phyloP scores from a whole-genome alignment of 805 yeast species.

The Candida suzukii region DNA sequence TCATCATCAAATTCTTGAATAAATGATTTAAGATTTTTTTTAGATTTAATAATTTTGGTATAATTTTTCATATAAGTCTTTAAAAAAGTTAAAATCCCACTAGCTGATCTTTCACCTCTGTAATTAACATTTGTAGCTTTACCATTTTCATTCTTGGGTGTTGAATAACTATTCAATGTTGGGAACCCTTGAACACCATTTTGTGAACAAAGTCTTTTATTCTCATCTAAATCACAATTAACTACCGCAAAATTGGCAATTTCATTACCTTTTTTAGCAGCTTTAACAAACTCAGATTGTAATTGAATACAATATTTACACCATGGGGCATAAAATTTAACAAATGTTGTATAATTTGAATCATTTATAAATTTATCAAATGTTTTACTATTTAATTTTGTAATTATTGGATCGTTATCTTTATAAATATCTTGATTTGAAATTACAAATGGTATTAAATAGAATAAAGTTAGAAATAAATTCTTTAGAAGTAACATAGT shows the following conservation, averaged over 20 bases:
- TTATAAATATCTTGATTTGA: neutral
- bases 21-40: constrained; percentile 25
- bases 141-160: constrained; percentile 48
- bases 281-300: constrained; percentile 55
- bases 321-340: constrained; percentile 96
- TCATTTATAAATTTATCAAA: constrained; percentile 61
- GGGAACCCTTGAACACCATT: constrained; percentile 76
- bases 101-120: constrained; percentile 52
- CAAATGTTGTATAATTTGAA: constrained; percentile 73
- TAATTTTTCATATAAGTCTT: constrained; percentile 59
- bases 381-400: constrained; percentile 37
- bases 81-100: constrained; percentile 46
- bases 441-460: constrained; percentile 10
- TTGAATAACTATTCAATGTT: constrained; percentile 73
- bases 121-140: constrained; percentile 50
- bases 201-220: constrained; percentile 62
- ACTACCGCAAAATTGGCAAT: constrained; percentile 70
- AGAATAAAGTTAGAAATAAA: neutral
- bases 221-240: constrained; percentile 69
- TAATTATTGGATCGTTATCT: neutral
- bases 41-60: constrained; percentile 40
- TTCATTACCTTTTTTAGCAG: constrained; percentile 52
- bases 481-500: too few relatives aligned
- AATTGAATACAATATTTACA: constrained; percentile 88
- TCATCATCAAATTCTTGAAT: constrained; percentile 1